Base-by-base conservation (phyloP, 106 monocot species). In the Acorus gramineus region DNA sequence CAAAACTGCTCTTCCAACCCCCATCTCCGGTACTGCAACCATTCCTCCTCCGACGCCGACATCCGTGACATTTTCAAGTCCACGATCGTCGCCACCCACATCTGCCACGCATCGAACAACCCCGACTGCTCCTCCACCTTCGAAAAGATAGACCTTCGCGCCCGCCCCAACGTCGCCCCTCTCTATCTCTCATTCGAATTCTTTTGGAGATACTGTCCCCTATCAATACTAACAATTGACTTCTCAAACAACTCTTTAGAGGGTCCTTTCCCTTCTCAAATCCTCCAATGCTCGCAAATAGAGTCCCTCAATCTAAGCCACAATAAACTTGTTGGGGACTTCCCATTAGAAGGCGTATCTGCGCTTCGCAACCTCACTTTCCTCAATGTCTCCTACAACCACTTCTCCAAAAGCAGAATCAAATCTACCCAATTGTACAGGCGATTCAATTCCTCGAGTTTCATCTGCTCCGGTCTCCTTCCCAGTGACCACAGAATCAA, bases 11-110 rank as follows among this genome's bases (percentile, higher is more conserved):
- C 2, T 8, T 6, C 2, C 2, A 54, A 66, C 54, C 66, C 74
- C 13, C 48, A 60, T 47, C 74, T 74, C 74, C 52, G 52, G 7
- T 74, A 74, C 67, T 74, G 67, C 74, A 74, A 74, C 52, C 28
- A 28, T 1, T 28, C 28, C 28, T 56, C 57, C 55, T 46, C 66
- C 4, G 8, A 66, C 52, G 10, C 47, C 10, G 71, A 73, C 57
- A 49, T 67, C 54, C 12, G 52, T 46, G 54, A 61, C 43, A 67
- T 74, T 46, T 74, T 53, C 60, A 74, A 74, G 60, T 74, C 54
- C 53, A 74, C 49, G 3, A 59, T 67, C 48, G 67, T 74, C 11
- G 59, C 66, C 28, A 52, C 11, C 3, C 67, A 74, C 60, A 66
- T 74, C 52, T 74, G 60, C 52, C 4, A 7, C 6, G 66, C 54